A percentile compares a stretch with the other conserved stretches of the same genome.
phyloP scores from a whole-genome alignment of 2,329 filamentous ascomycete genomes.

The Penicillium palitans region DNA sequence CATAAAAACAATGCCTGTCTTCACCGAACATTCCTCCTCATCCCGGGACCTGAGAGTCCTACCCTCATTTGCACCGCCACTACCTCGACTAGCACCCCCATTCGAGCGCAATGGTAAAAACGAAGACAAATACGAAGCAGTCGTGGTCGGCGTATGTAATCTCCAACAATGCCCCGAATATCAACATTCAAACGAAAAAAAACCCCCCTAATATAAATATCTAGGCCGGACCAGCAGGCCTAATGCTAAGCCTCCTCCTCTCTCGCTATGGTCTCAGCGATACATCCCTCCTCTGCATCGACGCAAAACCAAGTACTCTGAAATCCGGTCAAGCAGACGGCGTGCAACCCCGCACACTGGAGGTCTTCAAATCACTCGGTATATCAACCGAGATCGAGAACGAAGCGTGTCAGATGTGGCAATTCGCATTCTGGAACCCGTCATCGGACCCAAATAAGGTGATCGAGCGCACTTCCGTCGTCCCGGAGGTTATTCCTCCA shows the following conservation, averaged over 20 bases:
- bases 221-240: conserved; percentile 43
- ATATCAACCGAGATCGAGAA: conserved; percentile 40
- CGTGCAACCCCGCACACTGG: conserved; percentile 44
- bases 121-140: conserved; percentile 42
- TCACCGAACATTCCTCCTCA: conserved; percentile 35
- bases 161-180: not conserved
- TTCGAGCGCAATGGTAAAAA: conserved; percentile 16
- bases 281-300: conserved; percentile 43
- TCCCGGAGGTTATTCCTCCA: conserved; percentile 58
- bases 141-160: conserved; percentile 36
- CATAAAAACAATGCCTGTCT: conserved; percentile 37
- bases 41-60: conserved; percentile 40
- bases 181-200: not conserved
- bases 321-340: conserved; percentile 47
- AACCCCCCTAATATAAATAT: not conserved
- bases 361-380: conserved; percentile 45
- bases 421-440: conserved; percentile 67
- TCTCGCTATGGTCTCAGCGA: conserved; percentile 46
- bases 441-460: conserved; percentile 48
- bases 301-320: conserved; percentile 40
- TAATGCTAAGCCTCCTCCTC: conserved; percentile 45
- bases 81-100: conserved; percentile 34
- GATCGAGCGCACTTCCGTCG: conserved; percentile 61
- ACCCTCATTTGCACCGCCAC: conserved; percentile 39
- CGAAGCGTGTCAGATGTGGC: conserved; percentile 45